Percentiles rank a stretch among this genome's conserved stretches.
phyloP scores from a whole-genome alignment of 164 flowering plant species.

The Hamamelis virginiana region DNA sequence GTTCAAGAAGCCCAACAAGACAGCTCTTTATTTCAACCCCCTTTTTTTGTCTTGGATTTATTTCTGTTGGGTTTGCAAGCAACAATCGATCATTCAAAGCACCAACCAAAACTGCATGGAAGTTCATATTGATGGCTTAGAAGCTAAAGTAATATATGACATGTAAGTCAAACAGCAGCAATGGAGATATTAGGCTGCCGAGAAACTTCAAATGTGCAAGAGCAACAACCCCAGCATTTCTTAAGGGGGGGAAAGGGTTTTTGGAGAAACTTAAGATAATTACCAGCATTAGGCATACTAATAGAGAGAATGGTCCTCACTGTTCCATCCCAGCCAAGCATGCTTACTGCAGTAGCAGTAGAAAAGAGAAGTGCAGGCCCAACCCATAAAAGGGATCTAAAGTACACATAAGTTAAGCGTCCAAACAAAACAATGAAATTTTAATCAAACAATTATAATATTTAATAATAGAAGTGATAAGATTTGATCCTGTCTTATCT shows the following conservation, averaged over 20 bases:
- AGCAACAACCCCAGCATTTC: not conserved
- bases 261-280: not conserved
- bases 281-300: slow-evolving; percentile 86
- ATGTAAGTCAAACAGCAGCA: not conserved
- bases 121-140: slow-evolving; percentile 9
- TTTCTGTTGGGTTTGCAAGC: slow-evolving; percentile 82
- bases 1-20: slow-evolving; percentile 98
- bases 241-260: not conserved
- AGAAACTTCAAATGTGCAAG: not conserved
- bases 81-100: slow-evolving; percentile 91
- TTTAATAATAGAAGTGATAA: not conserved
- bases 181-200: not conserved
- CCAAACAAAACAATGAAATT: slow-evolving; percentile 7
- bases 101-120: slow-evolving; percentile 78
- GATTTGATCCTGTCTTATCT: not conserved
- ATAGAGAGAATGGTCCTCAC: slow-evolving; percentile 86
- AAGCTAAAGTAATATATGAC: not conserved
- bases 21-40: slow-evolving; percentile 85
- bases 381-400: slow-evolving; percentile 96
- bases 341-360: slow-evolving; percentile 70
- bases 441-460: not conserved
- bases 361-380: slow-evolving; percentile 98
- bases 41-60: slow-evolving; percentile 89
- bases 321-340: slow-evolving; percentile 99
- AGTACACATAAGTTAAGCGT: slow-evolving; percentile 66